phyloP scores from a whole-genome alignment of 768 basidiomycete species.

The Sistotremastrum suecicum region DNA sequence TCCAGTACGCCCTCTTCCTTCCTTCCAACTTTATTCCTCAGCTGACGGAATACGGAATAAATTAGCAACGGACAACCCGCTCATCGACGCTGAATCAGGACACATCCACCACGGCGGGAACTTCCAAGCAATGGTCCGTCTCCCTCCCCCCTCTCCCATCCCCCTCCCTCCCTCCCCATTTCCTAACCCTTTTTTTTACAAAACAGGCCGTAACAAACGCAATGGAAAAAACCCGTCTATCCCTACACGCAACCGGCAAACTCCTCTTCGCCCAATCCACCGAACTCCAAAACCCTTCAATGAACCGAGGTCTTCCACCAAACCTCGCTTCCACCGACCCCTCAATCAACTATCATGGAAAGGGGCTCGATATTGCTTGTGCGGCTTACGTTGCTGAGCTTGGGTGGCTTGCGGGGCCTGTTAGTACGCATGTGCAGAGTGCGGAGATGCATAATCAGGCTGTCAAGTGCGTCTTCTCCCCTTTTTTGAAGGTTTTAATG shows the following conservation, averaged over 20 bases:
- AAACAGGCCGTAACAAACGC: slow-evolving; percentile 52
- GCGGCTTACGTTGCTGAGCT: slow-evolving; percentile 76
- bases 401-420: slow-evolving; percentile 70
- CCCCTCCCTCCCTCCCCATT: no score
- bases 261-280: slow-evolving; percentile 52
- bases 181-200: no score
- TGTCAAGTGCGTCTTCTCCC: slow-evolving; percentile 47
- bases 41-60: not conserved
- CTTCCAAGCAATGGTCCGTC: slow-evolving; percentile 59
- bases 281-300: slow-evolving; percentile 65
- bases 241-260: slow-evolving; percentile 56
- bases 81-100: slow-evolving; percentile 55
- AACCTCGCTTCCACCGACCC: slow-evolving; percentile 69
- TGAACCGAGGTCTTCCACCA: slow-evolving; percentile 77
- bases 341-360: slow-evolving; percentile 68
- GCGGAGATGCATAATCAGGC: slow-evolving; percentile 92
- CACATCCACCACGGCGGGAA: slow-evolving; percentile 73
- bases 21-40: not conserved
- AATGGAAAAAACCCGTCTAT: slow-evolving; percentile 77
- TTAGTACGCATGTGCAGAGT: slow-evolving; percentile 71
- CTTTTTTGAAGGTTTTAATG: not conserved
- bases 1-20: slow-evolving; percentile 39
- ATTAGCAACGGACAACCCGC: slow-evolving; percentile 79
- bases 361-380: slow-evolving; percentile 74
- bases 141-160: no score